phyloP scores from a whole-genome alignment of 441 rosid species.

The Pelargonium citronellum region DNA sequence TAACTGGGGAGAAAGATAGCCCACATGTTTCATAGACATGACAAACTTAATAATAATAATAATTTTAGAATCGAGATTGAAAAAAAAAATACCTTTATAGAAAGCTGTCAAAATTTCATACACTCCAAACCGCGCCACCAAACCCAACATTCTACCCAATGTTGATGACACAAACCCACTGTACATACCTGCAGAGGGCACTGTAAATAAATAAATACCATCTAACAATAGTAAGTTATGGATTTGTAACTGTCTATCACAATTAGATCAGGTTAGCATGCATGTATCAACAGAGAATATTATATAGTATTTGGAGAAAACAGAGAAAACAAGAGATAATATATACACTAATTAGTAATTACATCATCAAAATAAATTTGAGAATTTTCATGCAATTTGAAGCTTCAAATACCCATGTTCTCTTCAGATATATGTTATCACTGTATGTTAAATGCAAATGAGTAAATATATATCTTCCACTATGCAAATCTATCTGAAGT shows the following conservation, averaged over 20 bases:
- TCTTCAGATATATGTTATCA: background rate
- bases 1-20: background rate
- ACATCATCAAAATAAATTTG: background rate
- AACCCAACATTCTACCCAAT: constrained; percentile 52
- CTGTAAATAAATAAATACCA: constrained; percentile 4
- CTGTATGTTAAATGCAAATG: background rate
- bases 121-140: constrained; percentile 72
- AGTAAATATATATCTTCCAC: constrained; percentile 4
- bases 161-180: constrained; percentile 63
- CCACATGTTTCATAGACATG: background rate
- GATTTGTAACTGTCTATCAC: background rate
- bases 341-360: background rate
- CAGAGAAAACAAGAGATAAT: background rate
- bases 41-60: no score
- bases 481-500: background rate
- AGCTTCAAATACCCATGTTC: background rate
- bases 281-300: background rate
- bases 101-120: constrained; percentile 77
- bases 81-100: constrained; percentile 46
- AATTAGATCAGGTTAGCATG: background rate
- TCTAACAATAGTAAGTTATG: background rate
- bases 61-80: no score
- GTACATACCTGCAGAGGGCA: constrained; percentile 51
- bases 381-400: background rate
- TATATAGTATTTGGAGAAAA: background rate